These are phyloP conservation scores for Candida boleticola DNA, from an alignment of 805 yeast genomes.

Conservation along the genomic window DNA sequence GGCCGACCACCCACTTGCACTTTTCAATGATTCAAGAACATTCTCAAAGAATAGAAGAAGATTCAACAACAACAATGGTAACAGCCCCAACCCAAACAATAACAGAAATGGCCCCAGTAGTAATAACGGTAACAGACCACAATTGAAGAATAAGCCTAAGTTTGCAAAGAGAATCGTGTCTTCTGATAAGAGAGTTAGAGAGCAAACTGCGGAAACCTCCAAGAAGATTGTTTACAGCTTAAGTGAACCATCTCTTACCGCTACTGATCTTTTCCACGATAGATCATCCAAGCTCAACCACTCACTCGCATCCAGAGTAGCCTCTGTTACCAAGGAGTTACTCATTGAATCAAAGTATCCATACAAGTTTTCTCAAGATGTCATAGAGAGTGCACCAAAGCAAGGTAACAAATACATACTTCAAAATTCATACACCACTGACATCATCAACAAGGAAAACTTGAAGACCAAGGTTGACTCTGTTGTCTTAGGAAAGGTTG, in stretches of 20 bases:
- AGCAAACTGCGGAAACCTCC: conserved; percentile 7
- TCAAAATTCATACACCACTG: conserved; percentile 25
- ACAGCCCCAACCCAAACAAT: not conserved
- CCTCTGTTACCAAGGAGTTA: conserved; percentile 38
- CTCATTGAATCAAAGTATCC: conserved; percentile 41
- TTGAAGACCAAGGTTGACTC: conserved; percentile 24
- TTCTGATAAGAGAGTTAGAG: not conserved
- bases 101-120: conserved; percentile 3
- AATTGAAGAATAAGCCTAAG: not conserved
- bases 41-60: conserved; percentile 1
- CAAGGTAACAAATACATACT: conserved; percentile 30
- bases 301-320: conserved; percentile 30
- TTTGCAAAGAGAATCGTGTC: not conserved
- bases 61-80: conserved; percentile 2
- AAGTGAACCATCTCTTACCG: conserved; percentile 19
- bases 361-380: conserved; percentile 32
- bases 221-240: conserved; percentile 10
- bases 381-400: conserved; percentile 24
- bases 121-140: conserved; percentile 1
- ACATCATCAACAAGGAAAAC: conserved; percentile 17
- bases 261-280: conserved; percentile 36
- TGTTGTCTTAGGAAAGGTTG: conserved; percentile 33
- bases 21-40: conserved; percentile 4
- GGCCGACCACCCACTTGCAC: conserved; percentile 20
- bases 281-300: conserved; percentile 30